Base-by-base conservation (phyloP, 768 basidiomycete species). In the Phlegmacium glaucopus region DNA sequence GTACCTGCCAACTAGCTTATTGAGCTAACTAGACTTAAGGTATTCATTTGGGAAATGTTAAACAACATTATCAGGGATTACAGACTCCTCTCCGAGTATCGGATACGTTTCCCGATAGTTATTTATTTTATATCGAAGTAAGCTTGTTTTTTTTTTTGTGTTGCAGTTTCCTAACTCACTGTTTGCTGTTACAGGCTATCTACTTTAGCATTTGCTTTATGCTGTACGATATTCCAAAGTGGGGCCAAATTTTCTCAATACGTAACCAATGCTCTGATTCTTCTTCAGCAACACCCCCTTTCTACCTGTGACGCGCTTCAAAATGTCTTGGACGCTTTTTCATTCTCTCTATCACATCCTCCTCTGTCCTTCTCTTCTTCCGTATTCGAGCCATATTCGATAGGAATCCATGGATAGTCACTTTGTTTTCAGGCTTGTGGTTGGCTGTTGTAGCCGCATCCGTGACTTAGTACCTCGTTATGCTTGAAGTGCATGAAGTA, bases 31-130 rank as follows among this genome's bases (percentile, higher is more conserved):
- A 22, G 22, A 5, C 22, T 22, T 5, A n/a, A 65, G 62, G 51
- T 57, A 10, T 40, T 61, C 16, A 42, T 62, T 13, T 68, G 65
- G 66, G 66, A 68, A 42, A 49, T 66, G 29, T 44, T 63, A 13
- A 29, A 56, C 35, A 59, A 66, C 45, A 18, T 64, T 7, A 6
- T 36, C 2, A 43, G 45, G 6, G 61, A 66, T 42, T 63, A 54
- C 30, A 44, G 48, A 42, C 48, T 66, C 4, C 44, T 66, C 2
- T 47, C 47, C 32, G 48, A 56, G 28, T 34, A 50, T 40, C 48
- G 40, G 18, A 45, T 63, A 22, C 35, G 52, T 11, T 12, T 50
- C 26, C 55, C 58, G 15, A 61, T 58, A 1, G 32, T 57, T 10
- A 55, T 53, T 0, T 67, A 66, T 41, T 54, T 59, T 32, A 38